A percentile compares a stretch with the other conserved stretches of the same genome.
phyloP scores from a whole-genome alignment of 2,329 filamentous ascomycete genomes.

The Colletotrichum sp. region DNA sequence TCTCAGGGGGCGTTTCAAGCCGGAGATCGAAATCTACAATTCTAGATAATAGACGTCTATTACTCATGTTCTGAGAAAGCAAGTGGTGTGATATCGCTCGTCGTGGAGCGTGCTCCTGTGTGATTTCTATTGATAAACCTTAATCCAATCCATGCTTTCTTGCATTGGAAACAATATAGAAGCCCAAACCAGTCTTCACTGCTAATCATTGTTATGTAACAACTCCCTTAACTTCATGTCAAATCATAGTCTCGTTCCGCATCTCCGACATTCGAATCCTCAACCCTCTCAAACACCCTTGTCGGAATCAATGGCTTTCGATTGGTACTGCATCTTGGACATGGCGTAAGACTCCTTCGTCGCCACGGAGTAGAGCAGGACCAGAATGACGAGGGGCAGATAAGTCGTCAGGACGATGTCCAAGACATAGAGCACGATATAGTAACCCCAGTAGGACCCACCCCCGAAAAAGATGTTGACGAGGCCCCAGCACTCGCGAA shows the following conservation, averaged over 20 bases:
- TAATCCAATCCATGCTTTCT: accelerated
- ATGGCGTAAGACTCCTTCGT: background rate
- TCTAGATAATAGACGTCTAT: background rate
- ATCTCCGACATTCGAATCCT: accelerated
- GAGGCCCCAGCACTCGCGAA: background rate
- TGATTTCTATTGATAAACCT: accelerated
- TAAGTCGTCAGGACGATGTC: background rate
- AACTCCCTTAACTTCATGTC: background rate
- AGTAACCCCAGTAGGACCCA: accelerated
- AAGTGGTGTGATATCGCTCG: background rate
- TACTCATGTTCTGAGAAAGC: background rate
- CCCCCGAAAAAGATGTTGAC: background rate
- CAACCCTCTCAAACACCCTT: background rate
- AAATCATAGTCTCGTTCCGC: background rate
- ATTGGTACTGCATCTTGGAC: background rate
- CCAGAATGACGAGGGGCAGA: background rate
- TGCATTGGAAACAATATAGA: background rate
- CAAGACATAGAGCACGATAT: background rate
- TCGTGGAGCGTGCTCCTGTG: background rate
- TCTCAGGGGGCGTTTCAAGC: accelerated
- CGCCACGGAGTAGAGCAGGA: background rate
- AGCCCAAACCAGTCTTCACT: background rate
- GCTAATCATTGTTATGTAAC: background rate
- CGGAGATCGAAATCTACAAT: background rate
- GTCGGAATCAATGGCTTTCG: background rate